These are phyloP conservation scores for Lyophyllum shimeji DNA, from an alignment of 768 basidiomycete genomes.

Conservation along the genomic window DNA sequence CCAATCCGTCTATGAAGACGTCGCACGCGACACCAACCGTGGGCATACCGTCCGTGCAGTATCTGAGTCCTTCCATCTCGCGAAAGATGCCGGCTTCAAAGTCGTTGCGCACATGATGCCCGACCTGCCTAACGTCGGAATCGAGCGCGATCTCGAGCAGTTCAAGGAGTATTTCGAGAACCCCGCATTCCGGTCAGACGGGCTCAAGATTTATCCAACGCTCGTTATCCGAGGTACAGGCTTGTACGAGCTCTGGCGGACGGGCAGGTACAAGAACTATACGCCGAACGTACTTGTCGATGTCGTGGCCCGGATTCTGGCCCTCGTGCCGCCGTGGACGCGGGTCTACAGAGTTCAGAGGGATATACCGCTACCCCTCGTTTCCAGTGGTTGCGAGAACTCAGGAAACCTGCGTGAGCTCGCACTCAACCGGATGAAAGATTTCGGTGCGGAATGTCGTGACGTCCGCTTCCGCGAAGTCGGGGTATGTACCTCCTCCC, in stretches of 20 bases:
- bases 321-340: constrained; percentile 98
- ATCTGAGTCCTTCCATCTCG: constrained; percentile 94
- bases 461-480: constrained; percentile 99
- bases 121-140: constrained; percentile 95
- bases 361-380: constrained; percentile 95
- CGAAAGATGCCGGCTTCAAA: constrained; percentile 99
- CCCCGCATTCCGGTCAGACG: constrained; percentile 95
- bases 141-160: constrained; percentile 96
- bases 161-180: constrained; percentile 99
- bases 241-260: constrained; percentile 93
- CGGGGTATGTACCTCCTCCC: constrained; percentile 56
- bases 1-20: constrained; percentile 98
- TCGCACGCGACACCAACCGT: constrained; percentile 97
- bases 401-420: constrained; percentile 96
- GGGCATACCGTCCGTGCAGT: constrained; percentile 98
- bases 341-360: constrained; percentile 97
- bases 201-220: constrained; percentile 97
- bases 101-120: constrained; percentile 99
- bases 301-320: constrained; percentile 93
- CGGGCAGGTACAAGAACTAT: constrained; percentile 98
- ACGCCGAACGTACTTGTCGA: constrained; percentile 98
- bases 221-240: constrained; percentile 97
- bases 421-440: constrained; percentile 96
- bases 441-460: constrained; percentile 96
- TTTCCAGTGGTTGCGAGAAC: constrained; percentile 96